Evolutionary conservation across 495 filamentous ascomycete species (phyloP), one percentile per base, ranked within the genome.

Genomic region (Aspergillus campestris): DNA sequence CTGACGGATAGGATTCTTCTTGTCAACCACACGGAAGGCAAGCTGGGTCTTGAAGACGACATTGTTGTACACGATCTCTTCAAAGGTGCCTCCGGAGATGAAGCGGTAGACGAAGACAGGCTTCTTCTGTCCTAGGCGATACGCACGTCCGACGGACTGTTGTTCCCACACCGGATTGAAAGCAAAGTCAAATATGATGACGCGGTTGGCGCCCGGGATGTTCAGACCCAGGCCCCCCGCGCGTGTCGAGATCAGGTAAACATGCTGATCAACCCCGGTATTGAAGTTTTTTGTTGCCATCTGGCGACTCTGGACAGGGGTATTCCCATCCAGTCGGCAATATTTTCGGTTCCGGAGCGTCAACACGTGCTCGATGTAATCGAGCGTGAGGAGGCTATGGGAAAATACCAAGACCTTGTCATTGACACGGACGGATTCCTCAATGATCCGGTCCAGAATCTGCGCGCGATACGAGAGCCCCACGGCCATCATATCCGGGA

Each of bases 71-170:
- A 90, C 64, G 1, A 70, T 69, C 24, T 82, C 76, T 56, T 95
- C 88, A 56, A 81, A 87, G 0, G 89, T 94, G 2, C 89, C 90
- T 5, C 80, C 87, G 10, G 79, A 67, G 15, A 84, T 64, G 42
- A 97, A 79, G n/a, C 85, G 84, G 58, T 97, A 97, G 3, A 96
- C 87, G 61, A 73, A 94, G 2, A 95, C 89, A 1, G 74, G 71
- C 51, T 94, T 95, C 12, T 60, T 64, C 55, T 97, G 91, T 0
- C 91, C 90, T 14, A 97, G 72, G 3, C 91, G 86, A 58, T 94
- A 94, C 0, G 84, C 84, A 51, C 91, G 76, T 7, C 88, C 90
- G 44, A 97, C 77, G 6, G 91, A 91, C 59, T 97, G 91, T 45
- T 90, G 80, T 57, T 96, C 91, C 61, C 80, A 75, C 5, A 75